These are phyloP conservation scores for Apiospora malaysiana DNA, from an alignment of 2,329 filamentous ascomycete genomes.

Conservation along the genomic window DNA sequence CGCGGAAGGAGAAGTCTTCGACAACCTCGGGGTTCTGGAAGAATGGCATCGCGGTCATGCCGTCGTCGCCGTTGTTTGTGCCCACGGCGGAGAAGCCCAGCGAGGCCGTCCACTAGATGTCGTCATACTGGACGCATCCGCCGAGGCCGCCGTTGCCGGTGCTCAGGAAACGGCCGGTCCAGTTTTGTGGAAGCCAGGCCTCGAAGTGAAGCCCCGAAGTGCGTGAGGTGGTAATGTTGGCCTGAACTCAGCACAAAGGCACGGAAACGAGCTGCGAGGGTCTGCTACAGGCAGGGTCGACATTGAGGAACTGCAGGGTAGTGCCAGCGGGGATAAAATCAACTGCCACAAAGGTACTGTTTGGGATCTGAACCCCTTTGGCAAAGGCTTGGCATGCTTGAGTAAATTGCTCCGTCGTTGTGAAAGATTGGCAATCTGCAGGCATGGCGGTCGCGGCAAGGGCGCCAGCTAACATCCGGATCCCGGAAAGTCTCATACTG, in stretches of 20 bases:
- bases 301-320: constrained; percentile 18
- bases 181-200: constrained; percentile 53
- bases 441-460: background rate
- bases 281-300: constrained; percentile 38
- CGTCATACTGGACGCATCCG: constrained; percentile 33
- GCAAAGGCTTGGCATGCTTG: constrained; percentile 13
- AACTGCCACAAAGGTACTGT: background rate
- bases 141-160: constrained; percentile 30
- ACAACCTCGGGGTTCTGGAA: constrained; percentile 23
- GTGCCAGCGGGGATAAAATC: constrained; percentile 22
- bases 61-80: constrained; percentile 26
- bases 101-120: constrained; percentile 50
- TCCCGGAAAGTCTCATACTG: background rate
- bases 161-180: constrained; percentile 52
- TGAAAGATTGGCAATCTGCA: background rate
- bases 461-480: background rate
- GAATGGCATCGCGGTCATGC: constrained; percentile 20
- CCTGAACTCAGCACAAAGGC: constrained; percentile 36
- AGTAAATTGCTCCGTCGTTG: background rate
- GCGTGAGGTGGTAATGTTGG: constrained; percentile 37
- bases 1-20: constrained; percentile 25
- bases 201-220: constrained; percentile 45
- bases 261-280: constrained; percentile 26
- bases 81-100: constrained; percentile 24
- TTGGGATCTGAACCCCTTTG: constrained; percentile 14